Conservation (phyloP, 441 rosid species). For the Arabidopsis lyrata region DNA sequence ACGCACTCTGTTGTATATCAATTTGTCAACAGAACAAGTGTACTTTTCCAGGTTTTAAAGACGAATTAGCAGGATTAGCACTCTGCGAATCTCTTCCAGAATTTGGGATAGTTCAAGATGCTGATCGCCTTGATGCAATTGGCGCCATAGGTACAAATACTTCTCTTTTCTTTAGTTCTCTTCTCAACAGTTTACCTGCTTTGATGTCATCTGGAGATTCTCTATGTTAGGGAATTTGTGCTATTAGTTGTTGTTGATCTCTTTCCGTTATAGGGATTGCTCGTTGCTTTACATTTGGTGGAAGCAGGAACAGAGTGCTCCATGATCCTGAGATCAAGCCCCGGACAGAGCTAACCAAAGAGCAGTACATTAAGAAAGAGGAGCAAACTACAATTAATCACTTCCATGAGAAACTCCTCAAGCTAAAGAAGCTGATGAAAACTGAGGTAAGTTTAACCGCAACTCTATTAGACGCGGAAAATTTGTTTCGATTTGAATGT, state of each 20-base stretch:
- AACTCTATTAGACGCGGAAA: background rate
- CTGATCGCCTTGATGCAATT: slow-evolving; percentile 92
- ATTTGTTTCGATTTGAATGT: background rate
- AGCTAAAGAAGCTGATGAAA: slow-evolving; percentile 81
- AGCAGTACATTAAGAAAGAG: slow-evolving; percentile 71
- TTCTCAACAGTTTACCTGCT: slow-evolving; percentile 1
- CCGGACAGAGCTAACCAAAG: slow-evolving; percentile 69
- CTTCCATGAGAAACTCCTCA: slow-evolving; percentile 90
- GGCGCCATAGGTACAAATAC: slow-evolving; percentile 74
- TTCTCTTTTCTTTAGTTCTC: slow-evolving; percentile 21
- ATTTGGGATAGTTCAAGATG: slow-evolving; percentile 89
- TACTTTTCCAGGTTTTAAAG: slow-evolving; percentile 71
- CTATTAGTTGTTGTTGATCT: background rate
- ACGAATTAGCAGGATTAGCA: slow-evolving; percentile 59
- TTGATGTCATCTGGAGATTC: background rate
- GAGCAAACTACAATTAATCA: slow-evolving; percentile 88
- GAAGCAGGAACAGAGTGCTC: slow-evolving; percentile 73
- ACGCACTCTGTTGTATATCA: background rate
- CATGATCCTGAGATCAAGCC: slow-evolving; percentile 78
- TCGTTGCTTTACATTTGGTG: slow-evolving; percentile 87
- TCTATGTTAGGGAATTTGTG: background rate
- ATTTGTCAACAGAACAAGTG: slow-evolving; percentile 8
- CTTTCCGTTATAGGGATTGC: slow-evolving; percentile 66
- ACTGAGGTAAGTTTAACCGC: slow-evolving; percentile 55
- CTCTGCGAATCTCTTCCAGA: slow-evolving; percentile 60